Base-by-base conservation (phyloP, 2,329 filamentous ascomycete species). In the Diaporthe helianthi region DNA sequence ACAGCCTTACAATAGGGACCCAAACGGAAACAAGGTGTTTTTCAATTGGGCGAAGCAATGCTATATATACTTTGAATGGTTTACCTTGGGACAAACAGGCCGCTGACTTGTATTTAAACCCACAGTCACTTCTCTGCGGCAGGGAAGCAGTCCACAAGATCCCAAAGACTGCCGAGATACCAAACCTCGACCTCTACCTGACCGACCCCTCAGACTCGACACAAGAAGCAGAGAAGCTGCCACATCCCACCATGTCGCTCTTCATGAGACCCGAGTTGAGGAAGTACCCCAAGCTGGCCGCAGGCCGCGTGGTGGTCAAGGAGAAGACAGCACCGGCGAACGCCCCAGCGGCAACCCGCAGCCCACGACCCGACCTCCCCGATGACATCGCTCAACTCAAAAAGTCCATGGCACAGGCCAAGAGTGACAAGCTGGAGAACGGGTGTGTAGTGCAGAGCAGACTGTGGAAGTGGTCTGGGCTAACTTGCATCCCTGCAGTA, bases 161-260 rank as follows among this genome's bases (percentile, higher is more conserved):
- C 80, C 65, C 80, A 78, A 65, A 81, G 22, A 68, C 80, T 19
- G 72, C 80, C 63, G 82, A 85, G 65, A 80, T 83, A 19, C 81
- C 83, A 65, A 80, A 84, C 36, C 85, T 85, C 78, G 87, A 90
- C 67, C 79, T 90, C 31, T 90, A 85, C 76, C 81, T 85, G 49
- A 85, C 86, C 54, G 81, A 84, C 71, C 82, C 84, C n/a, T 81
- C 83, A 73, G 81, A 84, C 67, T 80, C 83, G 4, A 79, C 81
- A 22, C 79, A 79, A 73, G 80, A 80, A 72, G 84, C 84, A 33
- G 81, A 83, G 71, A 82, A 82, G 73, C 76, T 89, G 29, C 82
- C 85, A 31, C 79, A 84, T 26, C 79, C 80, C n/a, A 82, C 85
- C 26, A 84, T 84, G 75, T 84, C 83, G 8, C 78, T 89, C 29